Base-by-base conservation (phyloP, 345 rosid species). In the Bruguiera parviflora region DNA sequence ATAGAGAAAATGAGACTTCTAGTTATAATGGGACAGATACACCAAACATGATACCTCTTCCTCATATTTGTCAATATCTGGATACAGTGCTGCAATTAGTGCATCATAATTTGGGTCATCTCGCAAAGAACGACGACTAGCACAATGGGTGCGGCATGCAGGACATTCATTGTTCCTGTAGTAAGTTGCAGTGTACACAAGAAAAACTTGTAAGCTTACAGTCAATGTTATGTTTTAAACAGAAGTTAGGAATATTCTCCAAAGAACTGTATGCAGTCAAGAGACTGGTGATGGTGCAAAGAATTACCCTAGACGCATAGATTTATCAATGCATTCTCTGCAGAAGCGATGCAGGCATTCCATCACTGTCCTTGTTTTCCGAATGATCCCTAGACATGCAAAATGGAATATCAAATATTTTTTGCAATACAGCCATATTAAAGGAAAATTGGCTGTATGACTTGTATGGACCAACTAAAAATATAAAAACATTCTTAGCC, bases 261-360 rank as follows among this genome's bases (percentile, higher is more conserved):
- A 33, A 60, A 58, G 52, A 74, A 73, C 58, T 1, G 29, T 20
- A 64, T 39, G 13, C n/a, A 65, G 25, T 19, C 53, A 62, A n/a
- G n/a, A 69, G 47, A 71, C 28, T 19, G 2, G 52, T 24, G 55
- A 55, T 22, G 63, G 39, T 61, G 69, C 69, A 35, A 43, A 65
- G 39, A 74, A 78, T 63, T 83, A 91, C 95, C 97, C 89, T 59
- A 91, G 76, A 57, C 92, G 75, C 97, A 91, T 89, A 57, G 92
- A 86, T 78, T 87, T 89, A 82, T 86, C 97, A 43, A 91, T 89
- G 80, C 97, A 91, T 79, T 87, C 92, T 72, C 92, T 75, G 73
- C 97, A 91, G 81, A 91, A 91, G 52, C 97, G 87, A 76, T 91
- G 95, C 60, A 91, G 77, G 63, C 97, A 91, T 75, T 89, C 97